Evolutionary conservation across 2,329 filamentous ascomycete genomes (phyloP).

Genomic region (Acrocalymma vagum): DNA sequence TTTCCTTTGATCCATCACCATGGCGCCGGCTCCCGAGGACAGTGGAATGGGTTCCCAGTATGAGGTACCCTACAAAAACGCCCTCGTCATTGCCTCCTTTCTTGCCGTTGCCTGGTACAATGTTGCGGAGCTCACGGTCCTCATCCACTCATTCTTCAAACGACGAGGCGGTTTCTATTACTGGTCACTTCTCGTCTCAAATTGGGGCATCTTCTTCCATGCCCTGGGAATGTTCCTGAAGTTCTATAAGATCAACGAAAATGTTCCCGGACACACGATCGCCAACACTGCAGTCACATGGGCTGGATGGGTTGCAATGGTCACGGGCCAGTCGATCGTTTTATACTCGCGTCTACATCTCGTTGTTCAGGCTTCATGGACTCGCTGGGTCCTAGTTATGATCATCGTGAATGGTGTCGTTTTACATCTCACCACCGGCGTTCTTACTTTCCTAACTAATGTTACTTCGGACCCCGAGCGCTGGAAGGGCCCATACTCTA

Average conservation of each 20-base stretch:
- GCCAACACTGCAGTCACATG: conserved; percentile 51
- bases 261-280: too few species aligned
- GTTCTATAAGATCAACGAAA: conserved; percentile 14
- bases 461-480: conserved; percentile 9
- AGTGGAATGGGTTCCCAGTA: conserved; percentile 15
- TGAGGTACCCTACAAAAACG: conserved; percentile 10
- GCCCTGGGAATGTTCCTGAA: conserved; percentile 21
- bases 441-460: too few species aligned
- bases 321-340: conserved; percentile 68
- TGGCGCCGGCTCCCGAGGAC: too few species aligned
- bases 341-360: conserved; percentile 61
- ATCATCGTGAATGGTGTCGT: conserved; percentile 53
- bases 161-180: conserved; percentile 20
- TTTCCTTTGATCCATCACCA: too few species aligned
- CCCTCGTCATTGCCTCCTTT: conserved; percentile 20
- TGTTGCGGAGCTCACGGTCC: conserved; percentile 23
- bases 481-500: conserved; percentile 16
- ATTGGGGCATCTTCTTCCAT: conserved; percentile 19
- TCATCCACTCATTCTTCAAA: conserved; percentile 23
- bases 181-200: conserved; percentile 19
- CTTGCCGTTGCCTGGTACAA: conserved; percentile 25
- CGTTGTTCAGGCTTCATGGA: conserved; percentile 13
- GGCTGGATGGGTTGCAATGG: conserved; percentile 64
- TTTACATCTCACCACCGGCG: conserved; percentile 60
- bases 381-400: conserved; percentile 58